Conservation (phyloP, 306 rosid genomes). For the Cicer pinnatifidum region DNA sequence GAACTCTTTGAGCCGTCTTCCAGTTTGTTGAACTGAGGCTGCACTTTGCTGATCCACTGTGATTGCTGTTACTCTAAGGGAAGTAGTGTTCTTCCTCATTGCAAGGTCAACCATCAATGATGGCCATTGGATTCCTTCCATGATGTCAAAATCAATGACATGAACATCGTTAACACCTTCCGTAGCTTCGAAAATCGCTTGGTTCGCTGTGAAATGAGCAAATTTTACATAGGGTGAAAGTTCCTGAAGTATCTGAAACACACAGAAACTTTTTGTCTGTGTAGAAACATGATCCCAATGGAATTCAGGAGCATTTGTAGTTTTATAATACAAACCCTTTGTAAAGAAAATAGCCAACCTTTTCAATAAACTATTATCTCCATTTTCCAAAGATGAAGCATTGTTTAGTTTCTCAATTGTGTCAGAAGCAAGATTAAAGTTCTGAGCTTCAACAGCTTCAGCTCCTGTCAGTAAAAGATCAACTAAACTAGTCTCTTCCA, state of each 20-base stretch:
- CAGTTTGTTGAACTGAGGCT: conserved; percentile 53
- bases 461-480: conserved; percentile 73
- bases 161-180: conserved; percentile 54
- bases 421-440: conserved; percentile 51
- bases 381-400: conserved; percentile 38
- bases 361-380: conserved; percentile 52
- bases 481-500: conserved; percentile 62
- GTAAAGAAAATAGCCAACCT: conserved; percentile 63
- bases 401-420: conserved; percentile 52
- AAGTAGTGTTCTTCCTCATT: conserved; percentile 47
- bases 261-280: conserved; percentile 45
- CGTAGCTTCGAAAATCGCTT: conserved; percentile 71
- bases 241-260: conserved; percentile 64
- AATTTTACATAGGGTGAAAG: conserved; percentile 69
- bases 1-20: conserved; percentile 65
- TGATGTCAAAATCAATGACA: conserved; percentile 70
- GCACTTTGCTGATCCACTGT: conserved; percentile 45
- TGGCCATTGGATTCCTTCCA: conserved; percentile 83
- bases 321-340: conserved; percentile 54
- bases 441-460: conserved; percentile 71
- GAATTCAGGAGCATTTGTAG: conserved; percentile 35
- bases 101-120: conserved; percentile 70
- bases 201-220: conserved; percentile 77
- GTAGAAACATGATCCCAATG: conserved; percentile 39
- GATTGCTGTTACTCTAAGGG: conserved; percentile 62